These are phyloP conservation scores for Paraconiothyrium brasiliense DNA, from an alignment of 2,329 filamentous ascomycete species.

Conservation along the genomic window DNA sequence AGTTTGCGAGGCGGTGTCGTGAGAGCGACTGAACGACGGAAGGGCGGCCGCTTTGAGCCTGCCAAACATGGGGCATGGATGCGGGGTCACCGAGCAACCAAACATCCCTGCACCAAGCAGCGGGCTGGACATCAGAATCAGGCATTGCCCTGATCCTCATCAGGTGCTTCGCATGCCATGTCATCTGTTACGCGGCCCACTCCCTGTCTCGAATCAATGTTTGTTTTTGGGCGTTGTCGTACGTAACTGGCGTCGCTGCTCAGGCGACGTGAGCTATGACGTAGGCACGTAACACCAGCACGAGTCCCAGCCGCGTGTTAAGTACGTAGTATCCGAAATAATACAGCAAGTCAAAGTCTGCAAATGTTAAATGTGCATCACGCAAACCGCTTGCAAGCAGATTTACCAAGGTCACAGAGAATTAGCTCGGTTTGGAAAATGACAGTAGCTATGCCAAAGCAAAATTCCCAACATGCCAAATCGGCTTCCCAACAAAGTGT, in stretches of 20 bases:
- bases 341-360: not conserved
- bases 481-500: no score
- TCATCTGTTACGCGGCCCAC: not conserved
- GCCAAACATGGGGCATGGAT: not conserved
- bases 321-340: not conserved
- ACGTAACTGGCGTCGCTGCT: not conserved
- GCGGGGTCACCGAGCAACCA: conserved; percentile 9
- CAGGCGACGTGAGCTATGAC: not conserved
- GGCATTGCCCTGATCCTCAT: not conserved
- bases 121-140: not conserved
- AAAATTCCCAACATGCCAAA: no score
- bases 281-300: not conserved
- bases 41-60: conserved; percentile 10
- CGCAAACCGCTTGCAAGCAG: no score
- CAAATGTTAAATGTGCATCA: no score
- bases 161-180: not conserved
- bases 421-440: no score
- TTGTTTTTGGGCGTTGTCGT: not conserved
- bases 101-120: conserved; percentile 1
- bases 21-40: not conserved
- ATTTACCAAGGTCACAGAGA: no score
- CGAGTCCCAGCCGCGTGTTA: not conserved
- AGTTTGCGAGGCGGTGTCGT: conserved; percentile 8
- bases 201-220: not conserved
- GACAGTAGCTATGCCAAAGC: no score